Evolutionary conservation across 768 basidiomycete species (phyloP).

Genomic region (Tulasnella calospora): DNA sequence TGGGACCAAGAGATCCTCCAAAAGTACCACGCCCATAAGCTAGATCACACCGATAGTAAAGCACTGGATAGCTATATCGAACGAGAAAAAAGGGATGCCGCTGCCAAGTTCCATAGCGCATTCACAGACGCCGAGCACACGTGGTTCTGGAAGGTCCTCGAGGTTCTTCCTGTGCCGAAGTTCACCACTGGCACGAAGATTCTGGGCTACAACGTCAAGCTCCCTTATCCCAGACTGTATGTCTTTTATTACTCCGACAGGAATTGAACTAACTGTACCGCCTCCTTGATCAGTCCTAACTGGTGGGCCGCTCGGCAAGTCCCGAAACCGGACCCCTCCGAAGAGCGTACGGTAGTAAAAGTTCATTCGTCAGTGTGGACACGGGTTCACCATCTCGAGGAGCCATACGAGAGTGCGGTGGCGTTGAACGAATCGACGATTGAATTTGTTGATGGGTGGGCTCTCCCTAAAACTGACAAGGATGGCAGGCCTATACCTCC

Average conservation of each 20-base stretch:
- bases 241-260: not conserved
- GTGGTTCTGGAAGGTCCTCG: constrained; percentile 9
- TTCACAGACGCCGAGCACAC: not conserved
- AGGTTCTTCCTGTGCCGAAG: not conserved
- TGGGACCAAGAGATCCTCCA: not conserved
- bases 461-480: too few species aligned
- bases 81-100: constrained; percentile 9
- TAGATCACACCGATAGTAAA: not conserved
- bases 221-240: not conserved
- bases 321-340: too few species aligned
- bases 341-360: too few species aligned
- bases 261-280: not conserved
- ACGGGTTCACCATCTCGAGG: too few species aligned
- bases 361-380: too few species aligned
- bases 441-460: too few species aligned
- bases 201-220: too few species aligned
- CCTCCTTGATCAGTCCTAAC: not conserved
- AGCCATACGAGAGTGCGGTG: too few species aligned
- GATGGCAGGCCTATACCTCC: too few species aligned
- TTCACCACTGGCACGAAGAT: too few species aligned
- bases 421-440: too few species aligned
- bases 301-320: not conserved
- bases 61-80: not conserved
- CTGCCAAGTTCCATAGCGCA: constrained; percentile 4
- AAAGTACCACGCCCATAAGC: not conserved